Evolutionary conservation across 768 basidiomycete species (phyloP).

Genomic region (Phanerochaete sordida): DNA sequence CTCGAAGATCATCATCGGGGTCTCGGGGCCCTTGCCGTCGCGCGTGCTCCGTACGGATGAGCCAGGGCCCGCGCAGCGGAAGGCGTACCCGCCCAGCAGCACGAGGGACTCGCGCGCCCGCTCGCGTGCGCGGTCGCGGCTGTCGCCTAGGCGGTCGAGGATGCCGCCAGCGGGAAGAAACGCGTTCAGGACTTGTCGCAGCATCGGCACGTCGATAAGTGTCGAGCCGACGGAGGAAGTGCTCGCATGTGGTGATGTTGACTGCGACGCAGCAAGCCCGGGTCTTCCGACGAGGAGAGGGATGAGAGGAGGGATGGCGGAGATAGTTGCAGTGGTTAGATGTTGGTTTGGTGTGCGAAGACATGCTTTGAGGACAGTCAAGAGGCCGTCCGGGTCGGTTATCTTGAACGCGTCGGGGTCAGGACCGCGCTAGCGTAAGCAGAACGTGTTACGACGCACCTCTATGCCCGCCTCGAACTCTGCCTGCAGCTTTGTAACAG

Average conservation of each 20-base stretch:
- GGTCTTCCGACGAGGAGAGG: conserved; percentile 50
- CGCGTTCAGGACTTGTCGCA: conserved; percentile 53
- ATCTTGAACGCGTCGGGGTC: conserved; percentile 42
- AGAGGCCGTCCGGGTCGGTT: conserved; percentile 65
- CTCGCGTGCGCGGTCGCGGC: conserved; percentile 62
- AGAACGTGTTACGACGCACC: conserved; percentile 36
- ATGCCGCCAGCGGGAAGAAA: conserved; percentile 76
- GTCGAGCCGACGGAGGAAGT: conserved; percentile 46
- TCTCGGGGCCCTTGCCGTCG: conserved; percentile 60
- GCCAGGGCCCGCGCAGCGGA: conserved; percentile 39
- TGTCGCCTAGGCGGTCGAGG: conserved; percentile 80
- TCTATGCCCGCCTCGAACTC: conserved; percentile 71
- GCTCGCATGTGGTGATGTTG: conserved; percentile 36
- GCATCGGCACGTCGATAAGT: conserved; percentile 48
- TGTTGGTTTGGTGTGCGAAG: conserved; percentile 82
- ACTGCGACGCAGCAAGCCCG: conserved; percentile 19
- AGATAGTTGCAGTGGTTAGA: conserved; percentile 72
- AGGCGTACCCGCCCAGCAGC: conserved; percentile 68
- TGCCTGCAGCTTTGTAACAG: conserved; percentile 70
- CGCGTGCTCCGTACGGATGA: conserved; percentile 41
- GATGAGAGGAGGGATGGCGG: conserved; percentile 62
- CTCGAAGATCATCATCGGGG: conserved; percentile 68
- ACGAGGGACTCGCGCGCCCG: conserved; percentile 78
- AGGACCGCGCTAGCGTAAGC: not conserved
- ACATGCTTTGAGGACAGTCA: conserved; percentile 67